Evolutionary conservation across 495 filamentous ascomycete genomes (phyloP).

Genomic region (Daldinia grandis): DNA sequence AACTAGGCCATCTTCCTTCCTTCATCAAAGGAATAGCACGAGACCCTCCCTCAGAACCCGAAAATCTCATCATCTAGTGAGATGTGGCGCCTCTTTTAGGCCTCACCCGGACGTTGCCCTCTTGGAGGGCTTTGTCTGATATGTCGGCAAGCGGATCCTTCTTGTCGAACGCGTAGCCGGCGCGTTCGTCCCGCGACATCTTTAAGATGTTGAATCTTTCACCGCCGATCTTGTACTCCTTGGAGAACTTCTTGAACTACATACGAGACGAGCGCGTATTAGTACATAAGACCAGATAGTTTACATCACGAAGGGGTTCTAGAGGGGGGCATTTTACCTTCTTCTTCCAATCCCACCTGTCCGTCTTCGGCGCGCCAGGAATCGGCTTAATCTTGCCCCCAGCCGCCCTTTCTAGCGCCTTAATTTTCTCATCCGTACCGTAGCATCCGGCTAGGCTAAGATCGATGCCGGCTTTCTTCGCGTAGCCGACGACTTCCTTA

Average conservation of each 20-base stretch:
- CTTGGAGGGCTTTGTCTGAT: conserved; percentile 31
- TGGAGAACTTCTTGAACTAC: conserved; percentile 34
- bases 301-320: not conserved
- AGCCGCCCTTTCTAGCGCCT: conserved; percentile 16
- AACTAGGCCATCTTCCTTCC: not conserved
- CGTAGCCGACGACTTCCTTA: conserved; percentile 34
- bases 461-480: conserved; percentile 33
- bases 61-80: conserved; percentile 8
- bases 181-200: conserved; percentile 34
- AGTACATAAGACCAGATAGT: not conserved
- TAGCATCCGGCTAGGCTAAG: conserved; percentile 23
- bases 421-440: conserved; percentile 31
- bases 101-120: conserved; percentile 31
- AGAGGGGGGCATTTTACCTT: conserved; percentile 7
- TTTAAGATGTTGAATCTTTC: conserved; percentile 33
- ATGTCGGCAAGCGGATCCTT: conserved; percentile 37
- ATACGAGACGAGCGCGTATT: conserved; percentile 6
- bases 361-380: conserved; percentile 12
- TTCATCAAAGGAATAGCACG: not conserved
- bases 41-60: conserved; percentile 8
- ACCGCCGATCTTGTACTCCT: conserved; percentile 34
- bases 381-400: conserved; percentile 32
- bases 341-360: conserved; percentile 37
- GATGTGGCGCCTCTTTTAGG: conserved; percentile 18
- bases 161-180: conserved; percentile 24